phyloP scores from a whole-genome alignment of 768 basidiomycete species.

The Coprinopsis sp. region DNA sequence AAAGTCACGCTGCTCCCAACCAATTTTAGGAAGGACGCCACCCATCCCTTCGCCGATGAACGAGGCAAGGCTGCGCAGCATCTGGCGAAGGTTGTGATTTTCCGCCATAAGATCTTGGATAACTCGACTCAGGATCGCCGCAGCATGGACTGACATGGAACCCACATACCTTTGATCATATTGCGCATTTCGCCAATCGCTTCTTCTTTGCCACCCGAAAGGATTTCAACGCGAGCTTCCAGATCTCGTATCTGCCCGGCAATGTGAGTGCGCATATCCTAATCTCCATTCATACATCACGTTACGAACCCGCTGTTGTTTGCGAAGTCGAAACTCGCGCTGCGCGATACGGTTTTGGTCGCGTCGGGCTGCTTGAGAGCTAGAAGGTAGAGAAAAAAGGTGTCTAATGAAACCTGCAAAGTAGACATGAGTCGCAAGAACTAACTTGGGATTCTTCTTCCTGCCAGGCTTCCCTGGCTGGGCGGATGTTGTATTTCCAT shows the following conservation, averaged over 20 bases:
- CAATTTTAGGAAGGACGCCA: slow-evolving; percentile 70
- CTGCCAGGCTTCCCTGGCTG: slow-evolving; percentile 64
- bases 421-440: slow-evolving; percentile 8
- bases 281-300: background rate
- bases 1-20: slow-evolving; percentile 75
- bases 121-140: slow-evolving; percentile 5
- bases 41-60: slow-evolving; percentile 89
- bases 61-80: slow-evolving; percentile 67
- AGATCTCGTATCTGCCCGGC: slow-evolving; percentile 80
- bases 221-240: slow-evolving; percentile 90
- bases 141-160: slow-evolving; percentile 1
- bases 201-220: slow-evolving; percentile 91
- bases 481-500: slow-evolving; percentile 21
- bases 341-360: slow-evolving; percentile 93
- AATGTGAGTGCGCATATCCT: slow-evolving; percentile 5
- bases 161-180: slow-evolving; percentile 62
- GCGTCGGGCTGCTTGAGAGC: slow-evolving; percentile 82
- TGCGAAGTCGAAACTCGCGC: slow-evolving; percentile 86
- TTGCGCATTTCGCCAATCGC: slow-evolving; percentile 78
- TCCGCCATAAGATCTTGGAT: slow-evolving; percentile 80
- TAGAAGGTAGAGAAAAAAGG: slow-evolving; percentile 26
- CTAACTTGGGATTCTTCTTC: slow-evolving; percentile 88
- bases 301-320: slow-evolving; percentile 72
- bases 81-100: slow-evolving; percentile 76
- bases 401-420: slow-evolving; percentile 7